phyloP scores from a whole-genome alignment of 2,329 filamentous ascomycete species.

The Fusarium gaditjirri region DNA sequence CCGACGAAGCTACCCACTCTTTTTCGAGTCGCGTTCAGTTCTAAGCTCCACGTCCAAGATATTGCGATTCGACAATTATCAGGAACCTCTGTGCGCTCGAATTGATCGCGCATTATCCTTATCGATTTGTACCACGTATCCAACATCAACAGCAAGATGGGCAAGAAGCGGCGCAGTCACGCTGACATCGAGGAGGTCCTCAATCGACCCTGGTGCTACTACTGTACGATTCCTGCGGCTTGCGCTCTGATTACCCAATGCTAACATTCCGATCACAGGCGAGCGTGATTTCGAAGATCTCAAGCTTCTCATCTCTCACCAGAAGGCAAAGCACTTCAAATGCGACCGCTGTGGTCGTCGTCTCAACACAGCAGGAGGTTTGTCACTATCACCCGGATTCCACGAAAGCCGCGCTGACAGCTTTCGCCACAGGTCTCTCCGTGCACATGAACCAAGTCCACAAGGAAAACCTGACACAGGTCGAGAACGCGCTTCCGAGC shows the following conservation, averaged over 20 bases:
- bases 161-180: conserved; percentile 89
- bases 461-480: conserved; percentile 86
- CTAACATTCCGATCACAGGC: conserved; percentile 55
- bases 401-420: conserved; percentile 15
- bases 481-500: conserved; percentile 92
- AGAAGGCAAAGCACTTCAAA: conserved; percentile 99
- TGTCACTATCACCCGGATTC: conserved; percentile 38
- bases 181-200: conserved; percentile 91
- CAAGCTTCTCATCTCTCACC: conserved; percentile 95
- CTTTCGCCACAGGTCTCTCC: conserved; percentile 73
- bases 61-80: conserved; percentile 27
- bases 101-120: conserved; percentile 20
- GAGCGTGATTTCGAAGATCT: conserved; percentile 98
- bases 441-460: conserved; percentile 99
- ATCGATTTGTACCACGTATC: background rate
- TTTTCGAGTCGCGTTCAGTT: conserved; percentile 40
- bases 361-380: conserved; percentile 94
- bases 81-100: conserved; percentile 26
- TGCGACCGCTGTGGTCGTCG: conserved; percentile 90
- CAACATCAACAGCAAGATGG: conserved; percentile 62
- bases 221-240: conserved; percentile 68
- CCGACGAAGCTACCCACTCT: conserved; percentile 44
- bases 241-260: conserved; percentile 25
- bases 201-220: conserved; percentile 94
- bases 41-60: conserved; percentile 38